These are phyloP conservation scores for Acanthamoeba healyi DNA, from an alignment of 208 protist genomes.

Conservation along the genomic window DNA sequence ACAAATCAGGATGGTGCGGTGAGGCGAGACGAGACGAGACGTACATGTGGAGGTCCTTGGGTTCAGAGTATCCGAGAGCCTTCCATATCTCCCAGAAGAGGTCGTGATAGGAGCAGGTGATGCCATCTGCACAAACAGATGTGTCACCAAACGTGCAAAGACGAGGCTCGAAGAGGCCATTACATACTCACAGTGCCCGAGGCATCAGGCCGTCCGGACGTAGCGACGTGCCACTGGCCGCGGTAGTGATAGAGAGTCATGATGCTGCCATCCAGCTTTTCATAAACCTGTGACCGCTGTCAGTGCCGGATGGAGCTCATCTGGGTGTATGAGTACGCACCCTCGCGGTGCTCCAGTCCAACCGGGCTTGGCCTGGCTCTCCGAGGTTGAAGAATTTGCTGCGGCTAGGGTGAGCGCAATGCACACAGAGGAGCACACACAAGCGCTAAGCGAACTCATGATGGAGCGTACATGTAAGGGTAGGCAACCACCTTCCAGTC, in stretches of 20 bases:
- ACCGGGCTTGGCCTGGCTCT: not conserved
- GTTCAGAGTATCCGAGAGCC: not conserved
- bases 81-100: constrained; percentile 61
- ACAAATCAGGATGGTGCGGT: not conserved
- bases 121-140: not conserved
- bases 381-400: constrained; percentile 62
- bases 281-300: not conserved
- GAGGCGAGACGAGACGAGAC: not conserved
- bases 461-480: not conserved
- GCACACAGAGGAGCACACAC: too few species aligned
- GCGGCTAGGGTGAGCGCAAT: not conserved
- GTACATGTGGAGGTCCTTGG: constrained; percentile 20
- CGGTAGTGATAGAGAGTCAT: constrained; percentile 38
- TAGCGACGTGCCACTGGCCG: constrained; percentile 31
- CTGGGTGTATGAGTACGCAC: not conserved
- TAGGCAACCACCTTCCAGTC: constrained; percentile 46
- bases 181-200: not conserved
- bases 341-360: constrained; percentile 62
- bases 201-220: not conserved
- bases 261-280: constrained; percentile 22
- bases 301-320: not conserved
- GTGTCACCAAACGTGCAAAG: too few species aligned
- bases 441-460: not conserved
- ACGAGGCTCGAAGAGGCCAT: too few species aligned
- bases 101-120: not conserved